Base-by-base conservation (phyloP, 352 stramenopile species). In the Globisporangium okanoganense region DNA sequence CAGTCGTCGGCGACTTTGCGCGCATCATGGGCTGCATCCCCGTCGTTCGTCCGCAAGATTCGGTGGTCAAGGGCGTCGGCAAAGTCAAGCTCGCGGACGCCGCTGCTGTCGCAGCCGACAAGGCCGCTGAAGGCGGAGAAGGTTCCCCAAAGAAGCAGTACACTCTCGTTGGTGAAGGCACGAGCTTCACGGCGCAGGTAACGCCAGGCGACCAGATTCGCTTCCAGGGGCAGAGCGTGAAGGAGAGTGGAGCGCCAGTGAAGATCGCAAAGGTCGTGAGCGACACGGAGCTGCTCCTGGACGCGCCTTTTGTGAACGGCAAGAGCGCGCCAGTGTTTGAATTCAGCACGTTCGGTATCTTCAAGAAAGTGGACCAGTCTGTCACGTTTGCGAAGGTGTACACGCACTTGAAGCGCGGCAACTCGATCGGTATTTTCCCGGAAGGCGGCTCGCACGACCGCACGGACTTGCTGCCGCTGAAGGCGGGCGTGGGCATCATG, bases 401-500 rank as follows among this genome's bases (percentile, higher is more conserved):
- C 70, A 89, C 77, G 58, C 83, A 93, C 61, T 71, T 98, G 41
- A 88, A 94, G 58, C 77, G 84, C 20, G 94, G 90, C 13, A 85
- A 96, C 64, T 96, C 84, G 60, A 95, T 98, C 52, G 94, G 91
- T 5, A 99, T 99, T 49, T 99, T 99, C 66, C 97, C 97, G 0
- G 97, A 99, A 70, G 97, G 97, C 43, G 97, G 97, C 13, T 98
- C 86, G 29, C 97, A 99, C 73, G 97, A 99, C 71, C 81, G 96
- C 63, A 99, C 97, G 13, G 94, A 99, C 67, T 64, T 99, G 48
- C 70, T 99, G 35, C 97, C 97, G 18, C 82, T 99, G 25, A 99
- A 99, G 76, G 95, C 96, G 56, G 97, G 97, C 33, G 94, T 99
- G 36, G 95, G 96, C n/a, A 79, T 99, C 40, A 99, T 99, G 89